Evolutionary conservation across 2,329 filamentous ascomycete species (phyloP), one percentile per base, ranked within the genome.

Genomic region (Didymella segeticola): DNA sequence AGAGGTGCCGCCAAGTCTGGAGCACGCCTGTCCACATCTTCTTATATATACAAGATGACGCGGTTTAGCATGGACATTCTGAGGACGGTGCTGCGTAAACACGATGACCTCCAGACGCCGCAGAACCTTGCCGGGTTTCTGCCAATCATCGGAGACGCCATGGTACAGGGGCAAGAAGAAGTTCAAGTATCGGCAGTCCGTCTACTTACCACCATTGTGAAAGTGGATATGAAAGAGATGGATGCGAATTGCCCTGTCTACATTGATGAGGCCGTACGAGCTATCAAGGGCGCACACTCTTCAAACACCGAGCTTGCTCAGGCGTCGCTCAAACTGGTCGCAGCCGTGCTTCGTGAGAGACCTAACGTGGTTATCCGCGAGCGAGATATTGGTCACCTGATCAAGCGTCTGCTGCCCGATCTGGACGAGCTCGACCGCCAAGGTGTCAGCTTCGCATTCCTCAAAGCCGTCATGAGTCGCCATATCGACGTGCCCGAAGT

Each of bases 361-460:
- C 85, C 86, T 56, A 87, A 88, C 61, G 86, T 95, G 5, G 79
- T 83, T 15, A 81, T 98, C 67, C 92, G 90, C 72, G 90, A 96
- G 61, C 86, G 86, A 3, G 89, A 93, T 36, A 79, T 98, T 17
- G 91, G 95, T 37, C 88, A 91, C 72, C 79, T 99, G 2, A 84
- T 98, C 4, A 86, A 87, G 57, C 89, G 90, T 54, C 80, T 98
- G 45, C 89, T 92, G 64, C 87, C 92, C 23, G 93, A 98, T 68
- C 83, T 99, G 41, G 96, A 96, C 25, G 91, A 98, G 70, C 92
- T 93, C 4, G 88, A 96, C 61, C 88, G 93, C 56, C 91, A 96
- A 59, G 93, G 96, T 63, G 86, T 96, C 34, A 95, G 91, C 0
- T 99, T 99, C 79, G 96, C 91, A 68, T 98, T 99, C 75, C 78